Evolutionary conservation across 2,329 filamentous ascomycete species (phyloP), one percentile per base, ranked within the genome.

Genomic region (Cucurbitaria berberidis): DNA sequence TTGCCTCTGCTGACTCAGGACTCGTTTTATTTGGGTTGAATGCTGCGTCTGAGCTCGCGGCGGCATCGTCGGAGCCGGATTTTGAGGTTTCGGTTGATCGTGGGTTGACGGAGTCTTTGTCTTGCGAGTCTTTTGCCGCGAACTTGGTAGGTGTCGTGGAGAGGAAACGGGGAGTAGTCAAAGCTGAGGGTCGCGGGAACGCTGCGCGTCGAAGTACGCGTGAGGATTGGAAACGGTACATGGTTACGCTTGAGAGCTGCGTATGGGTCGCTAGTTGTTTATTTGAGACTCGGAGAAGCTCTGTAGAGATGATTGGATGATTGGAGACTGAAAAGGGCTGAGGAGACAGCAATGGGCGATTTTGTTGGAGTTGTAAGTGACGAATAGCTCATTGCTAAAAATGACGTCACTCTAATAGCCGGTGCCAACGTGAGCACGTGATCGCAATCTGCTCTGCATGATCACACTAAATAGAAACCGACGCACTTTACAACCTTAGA

Each of bases 1-100:
- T 70, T 15, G 55, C 69, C 62, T 78, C 82, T 74, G 86, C 84
- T 19, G 75, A 67, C 68, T 91, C 87, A 0, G 91, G 91, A 18
- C 81, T 77, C 22, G 89, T 93, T 70, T 84, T 84, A 49, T 80
- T 75, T 0, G 86, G 85, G 69, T 91, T 82, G 74, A 90, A 96
- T 1, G 91, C 88, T 0, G 86, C 82, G 36, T 86, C 80, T 3
- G 78, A 71, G 51, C 83, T 78, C 26, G 81, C 77, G 0, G 86
- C 82, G 11, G 77, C 76, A 38, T 86, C 78, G 60, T 86, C 90
- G 0, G 84, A 84, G 3, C 85, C 89, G 44, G 85, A 86, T 68
- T 88, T 85, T 51, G 85, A 84, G 74, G 87, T 85, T 70, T 96
- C 90, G 48, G 82, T 85, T 2, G 82, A 76, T 29, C 84, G 80